A percentile compares a stretch with the other conserved stretches of the same genome.
phyloP scores from a whole-genome alignment of 2,329 filamentous ascomycete genomes.

The Ophiostoma sp. region DNA sequence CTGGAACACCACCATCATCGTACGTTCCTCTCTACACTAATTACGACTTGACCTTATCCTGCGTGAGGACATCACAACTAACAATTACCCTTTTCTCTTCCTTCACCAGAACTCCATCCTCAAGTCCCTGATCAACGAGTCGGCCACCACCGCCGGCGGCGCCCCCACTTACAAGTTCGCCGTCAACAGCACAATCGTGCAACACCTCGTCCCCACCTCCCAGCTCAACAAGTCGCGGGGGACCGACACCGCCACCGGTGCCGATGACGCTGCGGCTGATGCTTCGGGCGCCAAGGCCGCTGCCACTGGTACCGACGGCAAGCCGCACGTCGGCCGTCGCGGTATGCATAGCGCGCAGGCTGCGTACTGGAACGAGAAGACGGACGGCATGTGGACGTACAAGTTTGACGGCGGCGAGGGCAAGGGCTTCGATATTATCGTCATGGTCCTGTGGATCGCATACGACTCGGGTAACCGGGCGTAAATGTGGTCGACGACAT shows the following conservation, averaged over 20 bases:
- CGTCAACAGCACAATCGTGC: conserved; percentile 97
- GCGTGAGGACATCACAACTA: not conserved
- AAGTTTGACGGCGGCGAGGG: conserved; percentile 72
- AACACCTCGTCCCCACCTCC: conserved; percentile 75
- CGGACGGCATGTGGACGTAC: conserved; percentile 86
- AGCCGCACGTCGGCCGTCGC: conserved; percentile 75
- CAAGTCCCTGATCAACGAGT: conserved; percentile 74
- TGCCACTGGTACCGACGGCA: conserved; percentile 60
- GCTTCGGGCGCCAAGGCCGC: conserved; percentile 51
- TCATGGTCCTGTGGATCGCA: conserved; percentile 77
- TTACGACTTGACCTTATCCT: not conserved
- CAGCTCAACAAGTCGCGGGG: conserved; percentile 62
- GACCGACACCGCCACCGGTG: conserved; percentile 43
- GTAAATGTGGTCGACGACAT: not conserved
- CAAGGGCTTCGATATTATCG: conserved; percentile 68
- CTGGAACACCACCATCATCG: conserved; percentile 94
- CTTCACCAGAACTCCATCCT: conserved; percentile 68
- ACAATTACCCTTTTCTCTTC: not conserved
- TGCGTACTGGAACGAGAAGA: conserved; percentile 88
- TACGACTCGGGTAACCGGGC: conserved; percentile 39
- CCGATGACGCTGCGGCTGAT: conserved; percentile 55
- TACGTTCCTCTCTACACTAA: conserved; percentile 47
- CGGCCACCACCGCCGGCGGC: conserved; percentile 54
- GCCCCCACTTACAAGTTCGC: conserved; percentile 80
- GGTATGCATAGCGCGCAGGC: conserved; percentile 88